Evolutionary conservation across 1,284 basidiomycete genomes (phyloP).

Genomic region (Schizophyllum commune): DNA sequence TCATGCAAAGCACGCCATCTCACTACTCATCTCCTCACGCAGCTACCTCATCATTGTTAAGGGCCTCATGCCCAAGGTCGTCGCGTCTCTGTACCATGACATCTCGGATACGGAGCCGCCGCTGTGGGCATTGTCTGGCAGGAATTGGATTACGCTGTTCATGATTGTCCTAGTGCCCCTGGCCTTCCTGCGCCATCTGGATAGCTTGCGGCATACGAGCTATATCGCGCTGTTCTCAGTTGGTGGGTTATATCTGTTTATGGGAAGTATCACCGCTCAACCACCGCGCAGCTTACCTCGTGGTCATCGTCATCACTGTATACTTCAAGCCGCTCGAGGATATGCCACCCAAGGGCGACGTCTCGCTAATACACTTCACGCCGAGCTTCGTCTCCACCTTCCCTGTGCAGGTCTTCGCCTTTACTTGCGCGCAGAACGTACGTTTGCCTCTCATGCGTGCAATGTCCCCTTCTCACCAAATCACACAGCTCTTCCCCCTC

Average conservation of each 20-base stretch:
- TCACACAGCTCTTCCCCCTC: constrained; percentile 73
- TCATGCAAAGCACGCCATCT: constrained; percentile 3
- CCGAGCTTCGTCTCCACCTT: constrained; percentile 79
- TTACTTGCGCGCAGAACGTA: constrained; percentile 89
- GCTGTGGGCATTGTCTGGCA: constrained; percentile 68
- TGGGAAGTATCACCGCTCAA: constrained; percentile 6
- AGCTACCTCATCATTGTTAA: constrained; percentile 95
- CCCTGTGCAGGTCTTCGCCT: constrained; percentile 94
- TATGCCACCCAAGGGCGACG: constrained; percentile 53
- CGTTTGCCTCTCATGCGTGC: constrained; percentile 16
- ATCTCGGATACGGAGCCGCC: constrained; percentile 58
- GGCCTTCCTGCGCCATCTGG: constrained; percentile 78
- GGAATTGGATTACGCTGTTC: constrained; percentile 77
- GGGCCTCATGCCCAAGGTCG: constrained; percentile 91
- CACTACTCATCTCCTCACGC: constrained; percentile 7
- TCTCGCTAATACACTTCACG: constrained; percentile 64
- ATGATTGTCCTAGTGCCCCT: constrained; percentile 85
- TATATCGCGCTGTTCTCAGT: constrained; percentile 85
- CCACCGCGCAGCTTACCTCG: constrained; percentile 51
- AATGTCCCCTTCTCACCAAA: constrained; percentile 9
- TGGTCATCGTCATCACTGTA: constrained; percentile 66
- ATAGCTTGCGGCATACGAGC: constrained; percentile 78
- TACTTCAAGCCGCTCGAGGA: constrained; percentile 66
- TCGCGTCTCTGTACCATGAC: constrained; percentile 75
- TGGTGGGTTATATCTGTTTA: constrained; percentile 36